Evolutionary conservation across 2,329 filamentous ascomycete species (phyloP), one percentile per base, ranked within the genome.

Genomic region (Canariomyces notabilis): DNA sequence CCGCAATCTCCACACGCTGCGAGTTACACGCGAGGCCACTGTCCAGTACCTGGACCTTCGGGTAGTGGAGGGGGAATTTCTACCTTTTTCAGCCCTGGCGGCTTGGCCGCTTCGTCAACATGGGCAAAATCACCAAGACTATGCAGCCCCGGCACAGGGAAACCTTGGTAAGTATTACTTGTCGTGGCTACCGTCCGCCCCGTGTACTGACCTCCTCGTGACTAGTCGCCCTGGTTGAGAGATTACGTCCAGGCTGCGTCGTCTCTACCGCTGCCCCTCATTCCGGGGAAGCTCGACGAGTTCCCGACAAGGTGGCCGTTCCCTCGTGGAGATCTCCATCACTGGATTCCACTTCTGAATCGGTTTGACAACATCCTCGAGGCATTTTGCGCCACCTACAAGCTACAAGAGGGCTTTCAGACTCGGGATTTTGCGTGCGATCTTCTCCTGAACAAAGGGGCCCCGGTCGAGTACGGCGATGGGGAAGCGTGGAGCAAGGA

Each of bases 311-410:
- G 84, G 76, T 98, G 93, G 93, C 89, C 90, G 2, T 95, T 97
- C 61, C 91, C 91, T 32, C 82, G 91, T 64, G 94, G 93, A 50
- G 93, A 98, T 65, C 74, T 97, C 22, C 97, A 97, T 64, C 91
- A 98, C 73, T 98, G 94, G 94, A 96, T 98, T 56, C 84, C 87
- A 21, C 77, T 95, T 19, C 71, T 98, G 50, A 95, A 98, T 66
- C 84, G 89, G 48, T 97, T 98, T 67, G 93, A 98, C 67, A 80
- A 79, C 60, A 82, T 97, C 54, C 72, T 98, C 33, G 88, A 95
- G 58, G 74, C 80, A 32, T 89, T 95, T 64, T 89, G 83, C 65
- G 75, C 79, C 46, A 83, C 81, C 54, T 98, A 98, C 69, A 81
- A 81, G 51, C 74, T 98, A 46, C 80, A 81, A 51, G 77, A 85